Evolutionary conservation across 2,329 filamentous ascomycete genomes (phyloP), one percentile per base, ranked within the genome.

Genomic region (Colletotrichum musae): DNA sequence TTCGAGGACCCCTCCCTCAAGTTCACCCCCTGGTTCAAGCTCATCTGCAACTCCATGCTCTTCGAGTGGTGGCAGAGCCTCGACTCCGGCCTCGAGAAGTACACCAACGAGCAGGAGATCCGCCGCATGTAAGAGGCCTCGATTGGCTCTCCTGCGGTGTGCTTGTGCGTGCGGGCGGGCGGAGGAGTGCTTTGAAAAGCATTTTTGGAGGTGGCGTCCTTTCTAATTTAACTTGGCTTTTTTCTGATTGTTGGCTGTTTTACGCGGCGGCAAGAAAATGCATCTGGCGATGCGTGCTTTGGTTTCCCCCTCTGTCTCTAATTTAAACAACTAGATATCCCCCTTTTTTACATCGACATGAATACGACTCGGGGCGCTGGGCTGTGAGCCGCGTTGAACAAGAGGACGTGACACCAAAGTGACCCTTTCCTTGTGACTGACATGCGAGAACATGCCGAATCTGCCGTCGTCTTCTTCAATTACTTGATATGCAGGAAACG

Each of bases 1-100:
- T 98, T 99, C 81, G 84, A 91, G 76, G 92, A 98, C 77, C 89
- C 92, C 4, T 86, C 83, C 61, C 86, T 97, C 75, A 93, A 92
- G 76, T 98, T 98, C 81, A 99, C 96, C 0, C 96, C 96, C 1
- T 99, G 96, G 96, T 99, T 99, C 87, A 97, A 97, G 87, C 91
- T 99, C 74, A 98, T 99, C 78, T 99, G 96, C 87, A 88, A 98
- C 81, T 94, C 94, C 57, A 95, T 98, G 93, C 89, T 99, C 50
- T 99, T 97, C 76, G 92, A 98, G 81, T 99, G 96, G 96, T 99
- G 96, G 96, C 86, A 91, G 77, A 91, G 93, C 82, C 88, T 98
- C 65, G 92, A 96, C 74, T 85, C 88, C 26, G 93, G 93, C 10
- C 85, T 98, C 74, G 93, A 97, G 70, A 92, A 93, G 83, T 97